Percentiles rank a stretch among this genome's conserved stretches.
Evolutionary conservation across 2,329 filamentous ascomycete genomes (phyloP).

Genomic region (Alternaria sp.): DNA sequence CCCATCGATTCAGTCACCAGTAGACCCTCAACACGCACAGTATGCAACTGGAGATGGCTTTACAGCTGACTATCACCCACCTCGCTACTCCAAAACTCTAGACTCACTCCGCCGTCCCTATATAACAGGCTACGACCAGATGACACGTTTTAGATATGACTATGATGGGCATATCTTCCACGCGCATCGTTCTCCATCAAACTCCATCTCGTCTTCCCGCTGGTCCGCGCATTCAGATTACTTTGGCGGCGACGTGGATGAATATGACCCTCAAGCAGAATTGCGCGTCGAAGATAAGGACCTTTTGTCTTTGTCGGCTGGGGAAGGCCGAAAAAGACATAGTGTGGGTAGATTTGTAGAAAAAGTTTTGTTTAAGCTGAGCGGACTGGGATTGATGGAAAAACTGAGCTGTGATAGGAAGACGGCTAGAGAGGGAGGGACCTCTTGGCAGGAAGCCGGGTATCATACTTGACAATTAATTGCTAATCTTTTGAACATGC

Average conservation of each 20-base stretch:
- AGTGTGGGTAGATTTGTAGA: constrained; percentile 17
- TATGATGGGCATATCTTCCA: constrained; percentile 30
- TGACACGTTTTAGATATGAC: constrained; percentile 19
- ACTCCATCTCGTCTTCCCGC: neutral
- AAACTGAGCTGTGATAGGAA: constrained; percentile 4
- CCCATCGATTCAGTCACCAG: neutral
- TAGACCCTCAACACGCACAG: neutral
- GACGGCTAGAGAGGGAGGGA: neutral
- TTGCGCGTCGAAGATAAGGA: neutral
- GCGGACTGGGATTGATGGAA: constrained; percentile 16
- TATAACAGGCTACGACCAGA: constrained; percentile 19
- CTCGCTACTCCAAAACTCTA: neutral
- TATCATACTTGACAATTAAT: neutral
- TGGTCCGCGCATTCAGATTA: constrained; percentile 14
- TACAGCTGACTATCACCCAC: neutral
- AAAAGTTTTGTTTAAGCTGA: constrained; percentile 21
- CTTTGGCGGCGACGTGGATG: constrained; percentile 16
- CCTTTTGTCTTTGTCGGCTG: neutral
- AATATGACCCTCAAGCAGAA: constrained; percentile 1
- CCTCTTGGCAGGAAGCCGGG: neutral
- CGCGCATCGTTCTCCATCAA: constrained; percentile 12
- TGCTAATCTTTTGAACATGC: neutral
- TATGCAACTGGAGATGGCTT: neutral
- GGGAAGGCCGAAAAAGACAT: constrained; percentile 1
- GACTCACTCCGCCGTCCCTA: neutral